A percentile compares a stretch with the other conserved stretches of the same genome.
Conservation (phyloP, 2,329 filamentous ascomycete species). For the Madurella mycetomatis region DNA sequence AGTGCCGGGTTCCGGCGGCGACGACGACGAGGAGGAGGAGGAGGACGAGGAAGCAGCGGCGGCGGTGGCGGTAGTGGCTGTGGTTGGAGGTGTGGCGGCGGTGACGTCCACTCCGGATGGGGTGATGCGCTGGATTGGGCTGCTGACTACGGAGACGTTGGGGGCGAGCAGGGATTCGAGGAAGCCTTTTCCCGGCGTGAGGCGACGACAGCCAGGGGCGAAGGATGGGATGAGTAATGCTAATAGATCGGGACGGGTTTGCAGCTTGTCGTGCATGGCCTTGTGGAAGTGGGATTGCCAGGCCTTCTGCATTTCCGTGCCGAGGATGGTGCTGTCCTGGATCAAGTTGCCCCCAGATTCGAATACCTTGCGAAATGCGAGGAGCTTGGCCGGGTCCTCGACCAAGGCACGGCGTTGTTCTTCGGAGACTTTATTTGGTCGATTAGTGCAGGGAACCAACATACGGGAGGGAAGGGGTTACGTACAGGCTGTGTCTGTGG, state of each 20-base stretch:
- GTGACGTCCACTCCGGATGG: constrained; percentile 27
- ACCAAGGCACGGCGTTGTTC: constrained; percentile 37
- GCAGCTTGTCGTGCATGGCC: constrained; percentile 39
- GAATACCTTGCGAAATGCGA: constrained; percentile 41
- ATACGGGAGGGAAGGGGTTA: neutral
- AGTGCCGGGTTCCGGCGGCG: neutral
- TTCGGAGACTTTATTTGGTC: constrained; percentile 31
- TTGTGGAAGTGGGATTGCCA: constrained; percentile 31
- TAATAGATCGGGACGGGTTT: constrained; percentile 41
- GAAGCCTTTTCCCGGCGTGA: constrained; percentile 44
- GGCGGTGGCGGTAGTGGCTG: constrained; percentile 26
- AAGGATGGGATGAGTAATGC: constrained; percentile 41
- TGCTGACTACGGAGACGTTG: constrained; percentile 39
- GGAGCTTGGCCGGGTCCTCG: constrained; percentile 35
- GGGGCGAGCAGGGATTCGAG: constrained; percentile 39
- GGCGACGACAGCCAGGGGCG: constrained; percentile 41
- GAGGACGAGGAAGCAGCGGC: constrained; percentile 23
- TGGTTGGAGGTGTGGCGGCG: neutral
- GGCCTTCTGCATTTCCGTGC: constrained; percentile 32
- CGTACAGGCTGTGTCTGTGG: constrained; percentile 36
- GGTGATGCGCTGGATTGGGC: constrained; percentile 33
- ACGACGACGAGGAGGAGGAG: constrained; percentile 32
- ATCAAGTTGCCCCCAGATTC: constrained; percentile 40
- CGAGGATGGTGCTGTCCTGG: constrained; percentile 38
- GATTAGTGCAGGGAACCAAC: neutral